Evolutionary conservation across 306 rosid species (phyloP).

Genomic region (Cicer cuneatum): DNA sequence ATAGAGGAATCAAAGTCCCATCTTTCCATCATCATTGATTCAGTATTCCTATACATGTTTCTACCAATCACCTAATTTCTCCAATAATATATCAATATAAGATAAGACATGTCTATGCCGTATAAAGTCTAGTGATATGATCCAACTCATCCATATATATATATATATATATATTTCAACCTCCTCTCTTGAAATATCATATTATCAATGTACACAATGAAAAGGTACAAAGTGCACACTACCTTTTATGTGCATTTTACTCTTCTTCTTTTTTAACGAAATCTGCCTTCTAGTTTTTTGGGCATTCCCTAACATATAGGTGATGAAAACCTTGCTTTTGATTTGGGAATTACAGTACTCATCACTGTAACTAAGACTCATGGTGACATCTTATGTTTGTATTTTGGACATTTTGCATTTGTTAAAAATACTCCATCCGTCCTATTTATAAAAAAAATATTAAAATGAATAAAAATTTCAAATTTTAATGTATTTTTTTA

Average conservation of each 20-base stretch:
- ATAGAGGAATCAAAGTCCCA: constrained; percentile 69
- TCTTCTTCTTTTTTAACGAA: not conserved
- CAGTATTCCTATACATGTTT: constrained; percentile 59
- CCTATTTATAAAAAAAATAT: too few species aligned
- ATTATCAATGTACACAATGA: not conserved
- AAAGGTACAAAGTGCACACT: not conserved
- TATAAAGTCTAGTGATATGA: constrained; percentile 26
- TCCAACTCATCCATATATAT: not conserved
- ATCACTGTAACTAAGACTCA: not conserved
- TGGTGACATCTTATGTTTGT: not conserved
- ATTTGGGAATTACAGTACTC: constrained; percentile 3
- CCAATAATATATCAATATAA: constrained; percentile 39
- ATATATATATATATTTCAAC: constrained; percentile 16
- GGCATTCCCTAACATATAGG: constrained; percentile 15
- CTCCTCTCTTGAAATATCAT: constrained; percentile 37
- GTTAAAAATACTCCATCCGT: too few species aligned
- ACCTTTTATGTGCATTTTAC: constrained; percentile 11
- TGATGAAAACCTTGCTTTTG: not conserved
- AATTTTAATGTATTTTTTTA: too few species aligned
- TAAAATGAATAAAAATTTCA: too few species aligned
- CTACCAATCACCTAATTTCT: constrained; percentile 56
- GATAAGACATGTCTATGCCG: constrained; percentile 33
- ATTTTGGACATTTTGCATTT: not conserved
- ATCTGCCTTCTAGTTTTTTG: not conserved
- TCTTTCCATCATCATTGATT: constrained; percentile 64